Base-by-base conservation (phyloP, 2,329 filamentous ascomycete species). In the Cercospora sp. region DNA sequence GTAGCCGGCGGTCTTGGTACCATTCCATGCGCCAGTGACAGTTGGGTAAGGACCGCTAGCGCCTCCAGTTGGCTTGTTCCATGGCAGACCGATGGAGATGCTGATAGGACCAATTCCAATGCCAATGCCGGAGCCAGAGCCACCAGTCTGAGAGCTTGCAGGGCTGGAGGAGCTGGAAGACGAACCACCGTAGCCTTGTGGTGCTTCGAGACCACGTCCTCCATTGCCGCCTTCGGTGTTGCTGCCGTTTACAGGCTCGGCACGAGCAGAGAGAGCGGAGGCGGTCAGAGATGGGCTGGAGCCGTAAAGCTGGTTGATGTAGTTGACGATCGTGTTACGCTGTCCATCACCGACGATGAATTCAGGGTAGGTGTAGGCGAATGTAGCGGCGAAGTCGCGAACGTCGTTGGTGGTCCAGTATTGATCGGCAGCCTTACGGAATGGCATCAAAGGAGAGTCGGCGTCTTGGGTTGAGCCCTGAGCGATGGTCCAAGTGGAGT, bases 361-460 rank as follows among this genome's bases (percentile, higher is more conserved):
- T 73, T 94, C 92, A 0, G 88, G 83, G 76, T 96, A 96, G 0
- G 88, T 89, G 78, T 95, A 95, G 12, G 89, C 88, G 78, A 95
- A 90, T 1, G 81, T 82, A 40, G 84, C 82, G 10, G 86, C 86
- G 53, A 85, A 83, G 51, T 94, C 91, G 0, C 90, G 85, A 21
- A 88, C 84, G 69, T 82, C 83, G 65, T 89, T 84, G 0, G 90
- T 90, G 9, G 86, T 90, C 88, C 90, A 93, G 78, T 90, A 91
- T 2, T 83, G 83, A 65, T 85, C 81, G 1, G 79, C 74, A 63
- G 85, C 82, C 59, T 85, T 81, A 73, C 87, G 88, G 79, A 94
- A 94, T 0, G 92, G 91, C 1, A 63, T 72, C 26, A 74, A 65
- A 18, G 61, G 65, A 26, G 76, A 76, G 64, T 77, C 70, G 12